Evolutionary conservation across 2,329 filamentous ascomycete species (phyloP), one percentile per base, ranked within the genome.

Genomic region (Elsinoe fawcettii): DNA sequence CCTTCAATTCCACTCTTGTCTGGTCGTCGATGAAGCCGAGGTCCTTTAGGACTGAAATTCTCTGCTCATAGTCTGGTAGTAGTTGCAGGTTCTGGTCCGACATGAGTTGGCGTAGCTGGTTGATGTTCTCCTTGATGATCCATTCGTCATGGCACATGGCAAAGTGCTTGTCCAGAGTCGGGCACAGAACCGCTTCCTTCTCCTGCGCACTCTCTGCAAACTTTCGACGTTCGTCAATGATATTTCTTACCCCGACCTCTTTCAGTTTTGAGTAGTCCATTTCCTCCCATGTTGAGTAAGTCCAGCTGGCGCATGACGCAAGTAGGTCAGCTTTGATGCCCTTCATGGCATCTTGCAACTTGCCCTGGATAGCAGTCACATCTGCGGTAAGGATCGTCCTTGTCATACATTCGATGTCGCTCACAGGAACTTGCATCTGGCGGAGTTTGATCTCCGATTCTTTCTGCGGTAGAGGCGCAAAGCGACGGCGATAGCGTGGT

Each of bases 101-200:
- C 74, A 97, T 90, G 25, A 92, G 79, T 67, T 90, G 86, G 60
- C 91, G 89, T 59, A 99, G 78, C 60, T 91, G 85, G 12, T 85
- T 82, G 64, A 99, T 96, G 65, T 95, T 91, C 69, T 96, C 90
- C 69, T 93, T 89, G 70, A 99, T 90, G 47, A 95, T 80, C 90
- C 92, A 97, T 72, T 96, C 88, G 67, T 96, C 90, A 67, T 99
- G 90, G 66, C 91, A 88, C 88, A 96, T 95, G 61, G 90, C 87
- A 69, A 93, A 96, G 70, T 99, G 93, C 72, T 95, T 92, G 61
- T 93, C 69, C 71, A 97, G 95, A 53, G 86, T 73, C 0, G 85
- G 81, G 66, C 93, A 99, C 36, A 78, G 73, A 20, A 87, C 71
- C 4, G 54, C 54, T 23, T 81, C 77, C 37, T 84, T 83, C 22